These are phyloP conservation scores for Thalassiosira pacifica DNA, from an alignment of 352 stramenopile genomes.

Conservation along the genomic window DNA sequence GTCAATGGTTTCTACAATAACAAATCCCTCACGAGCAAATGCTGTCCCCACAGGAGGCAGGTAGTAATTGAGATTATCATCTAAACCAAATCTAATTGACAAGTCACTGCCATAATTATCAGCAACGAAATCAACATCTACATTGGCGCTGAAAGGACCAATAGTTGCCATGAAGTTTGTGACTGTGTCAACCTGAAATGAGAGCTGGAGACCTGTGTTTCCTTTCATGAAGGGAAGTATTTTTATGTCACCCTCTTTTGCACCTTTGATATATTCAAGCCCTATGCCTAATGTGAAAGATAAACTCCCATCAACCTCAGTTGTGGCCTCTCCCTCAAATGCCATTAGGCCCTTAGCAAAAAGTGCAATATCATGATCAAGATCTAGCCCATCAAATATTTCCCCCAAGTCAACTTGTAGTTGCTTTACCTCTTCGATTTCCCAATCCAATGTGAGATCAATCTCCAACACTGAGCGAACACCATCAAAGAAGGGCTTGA, in stretches of 20 bases:
- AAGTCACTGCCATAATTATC: slow-evolving; percentile 40
- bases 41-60: slow-evolving; percentile 1
- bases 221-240: slow-evolving; percentile 57
- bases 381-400: slow-evolving; percentile 49
- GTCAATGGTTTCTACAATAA: slow-evolving; percentile 17
- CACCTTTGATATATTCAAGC: slow-evolving; percentile 36
- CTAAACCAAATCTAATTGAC: slow-evolving; percentile 41
- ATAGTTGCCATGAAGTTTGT: slow-evolving; percentile 42
- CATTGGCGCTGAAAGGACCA: slow-evolving; percentile 43
- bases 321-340: slow-evolving; percentile 22
- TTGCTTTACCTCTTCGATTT: slow-evolving; percentile 20
- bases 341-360: slow-evolving; percentile 32
- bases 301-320: slow-evolving; percentile 31
- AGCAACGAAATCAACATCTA: slow-evolving; percentile 29
- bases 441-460: slow-evolving; percentile 47
- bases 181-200: slow-evolving; percentile 31
- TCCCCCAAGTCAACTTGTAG: slow-evolving; percentile 51
- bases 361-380: slow-evolving; percentile 28
- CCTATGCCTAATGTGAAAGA: slow-evolving; percentile 48
- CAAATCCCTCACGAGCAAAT: slow-evolving; percentile 22
- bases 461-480: slow-evolving; percentile 42
- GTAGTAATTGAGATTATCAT: slow-evolving; percentile 54
- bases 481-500: slow-evolving; percentile 31
- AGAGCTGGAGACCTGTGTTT: slow-evolving; percentile 39
- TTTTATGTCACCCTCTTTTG: slow-evolving; percentile 11